Evolutionary conservation across 345 rosid genomes (phyloP).

Genomic region (Rhodamnia argentea): DNA sequence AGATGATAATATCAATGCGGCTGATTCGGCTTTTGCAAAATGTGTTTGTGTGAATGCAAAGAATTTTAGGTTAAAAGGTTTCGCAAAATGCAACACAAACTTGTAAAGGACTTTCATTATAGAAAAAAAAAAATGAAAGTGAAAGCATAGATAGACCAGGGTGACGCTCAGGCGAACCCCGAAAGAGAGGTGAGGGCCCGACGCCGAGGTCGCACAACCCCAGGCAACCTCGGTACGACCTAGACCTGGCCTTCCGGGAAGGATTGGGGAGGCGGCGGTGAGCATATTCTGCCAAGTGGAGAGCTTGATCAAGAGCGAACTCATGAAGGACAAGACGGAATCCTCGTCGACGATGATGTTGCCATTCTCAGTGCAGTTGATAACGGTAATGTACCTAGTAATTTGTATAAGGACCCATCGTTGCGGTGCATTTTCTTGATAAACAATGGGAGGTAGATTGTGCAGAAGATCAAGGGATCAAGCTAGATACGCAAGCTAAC

Average conservation of each 20-base stretch:
- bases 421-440: constrained; percentile 57
- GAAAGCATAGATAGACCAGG: too few species aligned
- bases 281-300: constrained; percentile 54
- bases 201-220: too few species aligned
- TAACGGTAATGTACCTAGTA: constrained; percentile 40
- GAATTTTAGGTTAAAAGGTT: too few species aligned
- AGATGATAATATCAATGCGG: too few species aligned
- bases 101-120: too few species aligned
- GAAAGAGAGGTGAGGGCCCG: too few species aligned
- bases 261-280: constrained; percentile 50
- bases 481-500: constrained; percentile 45
- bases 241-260: background rate
- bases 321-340: constrained; percentile 6
- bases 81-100: background rate
- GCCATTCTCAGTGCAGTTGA: constrained; percentile 25
- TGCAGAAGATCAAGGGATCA: constrained; percentile 59
- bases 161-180: too few species aligned
- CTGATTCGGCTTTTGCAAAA: background rate
- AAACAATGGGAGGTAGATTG: constrained; percentile 75
- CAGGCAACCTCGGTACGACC: too few species aligned
- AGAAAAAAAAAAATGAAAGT: too few species aligned
- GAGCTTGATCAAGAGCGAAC: constrained; percentile 41
- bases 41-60: too few species aligned
- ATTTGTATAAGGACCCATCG: constrained; percentile 1
- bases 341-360: constrained; percentile 5